phyloP scores from a whole-genome alignment of 2,329 filamentous ascomycete genomes.

The Botrytis medusae region DNA sequence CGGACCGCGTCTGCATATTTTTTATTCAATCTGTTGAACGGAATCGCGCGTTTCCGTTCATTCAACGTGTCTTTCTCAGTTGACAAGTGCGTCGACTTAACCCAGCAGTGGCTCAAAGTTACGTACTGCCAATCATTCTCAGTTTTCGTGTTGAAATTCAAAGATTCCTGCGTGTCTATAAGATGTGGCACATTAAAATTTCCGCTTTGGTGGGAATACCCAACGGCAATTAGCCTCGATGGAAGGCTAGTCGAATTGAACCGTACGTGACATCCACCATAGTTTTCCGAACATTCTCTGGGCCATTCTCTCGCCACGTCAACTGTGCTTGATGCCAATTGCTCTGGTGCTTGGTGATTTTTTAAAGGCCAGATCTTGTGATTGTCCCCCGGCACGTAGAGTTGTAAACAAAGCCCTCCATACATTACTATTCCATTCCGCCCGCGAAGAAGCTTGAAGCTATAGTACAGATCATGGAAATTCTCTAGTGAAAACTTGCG shows the following conservation, averaged over 20 bases:
- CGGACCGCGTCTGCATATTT: not conserved
- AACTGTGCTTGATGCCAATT: not conserved
- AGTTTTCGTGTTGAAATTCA: too few species aligned
- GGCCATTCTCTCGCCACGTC: not conserved
- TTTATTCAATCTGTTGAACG: not conserved
- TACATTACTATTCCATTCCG: not conserved
- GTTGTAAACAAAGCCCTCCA: not conserved
- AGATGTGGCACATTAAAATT: not conserved
- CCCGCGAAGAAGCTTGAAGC: conserved; percentile 1
- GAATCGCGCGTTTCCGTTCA: not conserved
- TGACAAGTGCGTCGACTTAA: not conserved
- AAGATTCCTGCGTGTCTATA: not conserved
- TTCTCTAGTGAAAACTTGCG: not conserved
- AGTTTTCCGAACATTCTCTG: not conserved
- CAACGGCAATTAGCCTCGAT: not conserved
- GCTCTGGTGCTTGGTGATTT: not conserved
- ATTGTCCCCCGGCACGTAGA: not conserved
- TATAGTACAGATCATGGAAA: not conserved
- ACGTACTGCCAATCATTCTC: not conserved
- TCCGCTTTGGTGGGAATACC: not conserved
- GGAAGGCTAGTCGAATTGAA: not conserved
- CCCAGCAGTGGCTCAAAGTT: conserved; percentile 2
- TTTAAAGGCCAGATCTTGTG: not conserved
- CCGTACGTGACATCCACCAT: not conserved
- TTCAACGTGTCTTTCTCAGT: not conserved